Percentiles rank a stretch among this genome's conserved stretches.
Conservation (phyloP, 2,329 filamentous ascomycete genomes). For the Apiospora koreana region DNA sequence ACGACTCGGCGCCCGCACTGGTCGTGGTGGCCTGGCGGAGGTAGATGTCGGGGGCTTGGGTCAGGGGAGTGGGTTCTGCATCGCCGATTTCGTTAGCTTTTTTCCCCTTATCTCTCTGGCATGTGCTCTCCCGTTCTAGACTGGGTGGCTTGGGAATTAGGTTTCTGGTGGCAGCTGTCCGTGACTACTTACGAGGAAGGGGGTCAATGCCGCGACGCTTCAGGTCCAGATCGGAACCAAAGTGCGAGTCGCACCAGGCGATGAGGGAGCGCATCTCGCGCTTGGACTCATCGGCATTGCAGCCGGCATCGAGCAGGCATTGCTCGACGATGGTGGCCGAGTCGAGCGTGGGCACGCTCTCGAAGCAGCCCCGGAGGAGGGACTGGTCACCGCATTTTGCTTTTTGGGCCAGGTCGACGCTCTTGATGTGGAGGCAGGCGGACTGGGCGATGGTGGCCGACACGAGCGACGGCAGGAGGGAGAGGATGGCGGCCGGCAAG, state of each 20-base stretch:
- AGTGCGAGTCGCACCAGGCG: slow-evolving; percentile 30
- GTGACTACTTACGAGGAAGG: background rate
- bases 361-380: slow-evolving; percentile 45
- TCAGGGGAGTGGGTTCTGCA: slow-evolving; percentile 3
- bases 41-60: background rate
- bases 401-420: slow-evolving; percentile 38
- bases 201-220: slow-evolving; percentile 8
- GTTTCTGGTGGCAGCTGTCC: background rate
- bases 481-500: slow-evolving; percentile 10
- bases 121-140: background rate
- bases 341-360: slow-evolving; percentile 13
- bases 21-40: slow-evolving; percentile 15
- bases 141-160: background rate
- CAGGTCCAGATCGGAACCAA: background rate
- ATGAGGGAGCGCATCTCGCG: slow-evolving; percentile 37
- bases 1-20: slow-evolving; percentile 3
- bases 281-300: slow-evolving; percentile 35
- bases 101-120: background rate
- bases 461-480: slow-evolving; percentile 17
- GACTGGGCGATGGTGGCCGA: slow-evolving; percentile 34
- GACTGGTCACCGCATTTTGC: slow-evolving; percentile 46
- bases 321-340: slow-evolving; percentile 35
- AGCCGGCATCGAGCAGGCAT: slow-evolving; percentile 39
- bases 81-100: background rate
- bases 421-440: slow-evolving; percentile 34